Evolutionary conservation across 2,329 filamentous ascomycete species (phyloP).

Genomic region (Chaetomiaceae sp.): DNA sequence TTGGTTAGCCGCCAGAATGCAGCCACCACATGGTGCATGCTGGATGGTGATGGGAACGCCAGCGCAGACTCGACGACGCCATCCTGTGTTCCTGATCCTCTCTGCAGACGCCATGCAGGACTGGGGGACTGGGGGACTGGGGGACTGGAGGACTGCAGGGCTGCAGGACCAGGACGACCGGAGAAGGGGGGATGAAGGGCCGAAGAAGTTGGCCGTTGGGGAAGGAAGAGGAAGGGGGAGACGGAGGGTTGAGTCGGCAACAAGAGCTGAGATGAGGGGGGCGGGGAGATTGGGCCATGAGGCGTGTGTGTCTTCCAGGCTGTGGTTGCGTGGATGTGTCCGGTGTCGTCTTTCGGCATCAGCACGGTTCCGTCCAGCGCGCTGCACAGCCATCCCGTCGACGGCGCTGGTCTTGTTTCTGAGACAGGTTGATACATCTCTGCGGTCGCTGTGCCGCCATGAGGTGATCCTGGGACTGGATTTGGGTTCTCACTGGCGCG

Average conservation of each 20-base stretch:
- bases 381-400: conserved; percentile 9
- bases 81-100: neutral
- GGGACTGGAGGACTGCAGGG: no score
- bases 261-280: neutral
- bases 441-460: conserved; percentile 6
- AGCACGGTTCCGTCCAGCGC: neutral
- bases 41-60: no score
- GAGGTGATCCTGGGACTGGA: conserved; percentile 4
- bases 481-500: conserved; percentile 20
- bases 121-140: no score
- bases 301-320: no score
- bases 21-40: conserved; percentile 16
- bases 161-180: no score
- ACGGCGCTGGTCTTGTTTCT: conserved; percentile 4
- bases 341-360: neutral
- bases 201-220: no score
- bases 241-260: no score
- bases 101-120: conserved; percentile 9
- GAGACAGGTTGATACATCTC: neutral
- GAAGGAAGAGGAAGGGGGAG: neutral
- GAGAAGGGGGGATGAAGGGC: no score
- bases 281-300: no score
- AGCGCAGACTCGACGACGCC: conserved; percentile 6
- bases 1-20: conserved; percentile 18
- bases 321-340: no score